Evolutionary conservation across 805 yeast genomes (phyloP).

Genomic region (Candida easanensis): DNA sequence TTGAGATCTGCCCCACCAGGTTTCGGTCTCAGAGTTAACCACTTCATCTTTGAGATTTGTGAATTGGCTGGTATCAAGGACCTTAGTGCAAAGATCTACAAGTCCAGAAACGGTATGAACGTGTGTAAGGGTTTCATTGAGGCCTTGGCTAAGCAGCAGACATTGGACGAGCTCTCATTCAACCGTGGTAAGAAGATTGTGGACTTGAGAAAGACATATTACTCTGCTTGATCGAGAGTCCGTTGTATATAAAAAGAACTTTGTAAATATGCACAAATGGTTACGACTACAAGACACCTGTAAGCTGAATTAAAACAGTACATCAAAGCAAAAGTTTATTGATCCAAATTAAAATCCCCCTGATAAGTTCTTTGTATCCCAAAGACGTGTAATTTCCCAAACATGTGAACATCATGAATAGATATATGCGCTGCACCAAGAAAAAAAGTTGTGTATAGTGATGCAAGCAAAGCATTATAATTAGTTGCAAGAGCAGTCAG

Average conservation of each 20-base stretch:
- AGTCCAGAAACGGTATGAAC: slow-evolving; percentile 92
- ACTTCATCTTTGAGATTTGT: slow-evolving; percentile 85
- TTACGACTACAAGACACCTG: background rate
- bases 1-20: slow-evolving; percentile 90
- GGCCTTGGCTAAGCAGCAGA: slow-evolving; percentile 76
- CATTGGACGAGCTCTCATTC: slow-evolving; percentile 83
- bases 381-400: no score
- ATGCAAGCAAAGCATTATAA: background rate
- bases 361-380: no score
- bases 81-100: slow-evolving; percentile 84
- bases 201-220: slow-evolving; percentile 88
- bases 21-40: slow-evolving; percentile 89
- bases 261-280: background rate
- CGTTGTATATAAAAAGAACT: background rate
- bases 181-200: slow-evolving; percentile 94
- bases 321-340: background rate
- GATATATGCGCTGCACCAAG: no score
- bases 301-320: background rate
- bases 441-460: no score
- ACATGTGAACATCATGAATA: no score
- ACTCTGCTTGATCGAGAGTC: slow-evolving; percentile 41
- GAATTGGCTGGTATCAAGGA: slow-evolving; percentile 93
- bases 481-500: slow-evolving; percentile 26
- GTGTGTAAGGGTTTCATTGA: slow-evolving; percentile 87
- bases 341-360: no score